These are phyloP conservation scores for Termitomyces sp. DNA, from an alignment of 768 basidiomycete genomes.

Conservation along the genomic window DNA sequence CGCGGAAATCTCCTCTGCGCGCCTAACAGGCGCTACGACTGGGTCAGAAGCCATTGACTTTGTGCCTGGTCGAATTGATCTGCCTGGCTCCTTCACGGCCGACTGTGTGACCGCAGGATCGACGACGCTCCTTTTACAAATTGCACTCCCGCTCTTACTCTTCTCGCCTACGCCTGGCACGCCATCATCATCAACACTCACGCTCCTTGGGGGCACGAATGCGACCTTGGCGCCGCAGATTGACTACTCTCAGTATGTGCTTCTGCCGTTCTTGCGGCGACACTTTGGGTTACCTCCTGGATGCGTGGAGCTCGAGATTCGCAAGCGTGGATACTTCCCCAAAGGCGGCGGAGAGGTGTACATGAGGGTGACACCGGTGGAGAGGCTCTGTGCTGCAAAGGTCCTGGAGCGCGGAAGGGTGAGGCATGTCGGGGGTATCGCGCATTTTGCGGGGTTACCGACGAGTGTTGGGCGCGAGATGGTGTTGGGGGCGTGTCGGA, in stretches of 20 bases:
- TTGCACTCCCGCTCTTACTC: conserved; percentile 64
- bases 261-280: conserved; percentile 62
- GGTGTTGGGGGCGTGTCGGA: conserved; percentile 45
- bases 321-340: conserved; percentile 67
- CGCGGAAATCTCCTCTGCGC: conserved; percentile 54
- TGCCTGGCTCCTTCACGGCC: conserved; percentile 36
- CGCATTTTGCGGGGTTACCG: conserved; percentile 70
- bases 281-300: conserved; percentile 44
- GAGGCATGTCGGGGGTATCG: conserved; percentile 46
- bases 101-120: conserved; percentile 65
- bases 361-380: conserved; percentile 34
- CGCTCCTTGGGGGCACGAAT: conserved; percentile 70
- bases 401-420: conserved; percentile 58
- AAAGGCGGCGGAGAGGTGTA: conserved; percentile 66
- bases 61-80: conserved; percentile 40
- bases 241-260: conserved; percentile 62
- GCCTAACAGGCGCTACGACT: conserved; percentile 49
- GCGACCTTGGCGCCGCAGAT: conserved; percentile 69
- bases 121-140: conserved; percentile 66
- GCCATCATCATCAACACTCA: conserved; percentile 41
- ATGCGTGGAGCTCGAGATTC: conserved; percentile 41
- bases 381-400: conserved; percentile 33
- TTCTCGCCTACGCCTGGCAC: conserved; percentile 36
- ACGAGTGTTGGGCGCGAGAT: conserved; percentile 50
- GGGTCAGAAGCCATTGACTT: conserved; percentile 56